Conservation (phyloP, 352 stramenopile genomes). For the Phytophthora hibernalis region DNA sequence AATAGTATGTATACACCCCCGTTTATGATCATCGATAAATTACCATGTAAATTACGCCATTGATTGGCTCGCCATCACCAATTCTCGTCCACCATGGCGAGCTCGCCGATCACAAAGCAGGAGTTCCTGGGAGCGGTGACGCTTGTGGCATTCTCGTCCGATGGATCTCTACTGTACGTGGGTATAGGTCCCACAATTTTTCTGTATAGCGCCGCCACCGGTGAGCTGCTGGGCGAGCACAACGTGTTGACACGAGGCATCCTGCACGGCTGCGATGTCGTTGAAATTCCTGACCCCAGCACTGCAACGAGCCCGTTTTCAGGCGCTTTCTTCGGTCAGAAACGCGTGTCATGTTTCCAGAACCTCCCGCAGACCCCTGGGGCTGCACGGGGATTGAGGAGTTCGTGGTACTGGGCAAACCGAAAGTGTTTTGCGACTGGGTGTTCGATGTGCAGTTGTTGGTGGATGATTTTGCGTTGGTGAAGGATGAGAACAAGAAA, state of each 20-base stretch:
- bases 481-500: constrained; percentile 16
- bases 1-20: no score
- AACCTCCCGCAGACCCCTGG: constrained; percentile 53
- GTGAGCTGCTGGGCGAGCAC: constrained; percentile 54
- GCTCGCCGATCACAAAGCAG: constrained; percentile 49
- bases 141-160: constrained; percentile 72
- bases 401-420: constrained; percentile 47
- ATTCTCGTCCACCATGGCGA: constrained; percentile 12
- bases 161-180: constrained; percentile 79
- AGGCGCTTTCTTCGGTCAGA: constrained; percentile 84
- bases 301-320: constrained; percentile 25
- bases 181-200: constrained; percentile 72
- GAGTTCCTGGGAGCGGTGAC: constrained; percentile 88
- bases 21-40: background rate
- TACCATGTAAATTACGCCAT: background rate
- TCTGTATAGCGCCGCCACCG: constrained; percentile 62
- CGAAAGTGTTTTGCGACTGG: constrained; percentile 83
- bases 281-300: constrained; percentile 8
- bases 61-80: constrained; percentile 4
- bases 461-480: constrained; percentile 31
- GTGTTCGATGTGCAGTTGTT: constrained; percentile 84
- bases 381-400: constrained; percentile 18
- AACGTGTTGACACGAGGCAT: constrained; percentile 67
- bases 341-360: constrained; percentile 66
- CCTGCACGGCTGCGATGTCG: constrained; percentile 74